Base-by-base conservation (phyloP, 2,329 filamentous ascomycete genomes). In the Calycina herbarum region DNA sequence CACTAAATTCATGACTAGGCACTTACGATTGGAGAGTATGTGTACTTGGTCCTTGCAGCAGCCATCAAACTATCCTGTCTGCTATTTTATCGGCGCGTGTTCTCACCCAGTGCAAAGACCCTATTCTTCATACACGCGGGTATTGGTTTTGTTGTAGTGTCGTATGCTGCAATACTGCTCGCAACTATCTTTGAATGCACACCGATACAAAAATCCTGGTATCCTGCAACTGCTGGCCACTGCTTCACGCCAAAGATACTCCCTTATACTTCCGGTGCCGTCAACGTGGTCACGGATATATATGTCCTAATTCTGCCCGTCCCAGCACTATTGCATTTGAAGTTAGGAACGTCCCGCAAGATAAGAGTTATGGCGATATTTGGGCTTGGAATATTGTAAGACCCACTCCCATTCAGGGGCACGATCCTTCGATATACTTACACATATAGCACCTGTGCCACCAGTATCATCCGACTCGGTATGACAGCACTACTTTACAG, bases 61-160 rank as follows among this genome's bases (percentile, higher is more conserved):
- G 20, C 24, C 17, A 51, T 64, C 27, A 64, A 64, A 29, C 62
- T 64, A 24, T 31, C 62, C 4, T 64, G 62, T 33, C 57, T 64
- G 15, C 38, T 64, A 10, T 64, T 64, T 56, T 64, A 59, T 42
- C 38, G 62, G 29, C 45, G 35, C 17, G 56, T 64, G 15, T 64
- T 64, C 57, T 24, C 27, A 10, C 35, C 62, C 20, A 54, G 40
- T 33, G 27, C n/a, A 10, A 64, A 64, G 29, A 64, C 62, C 4
- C 27, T 59, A 6, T 27, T 33, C 5, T 64, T 64, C 54, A 56
- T 64, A 20, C 59, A 64, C 29, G 57, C 31, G 8, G 62, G 62
- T 8, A 64, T 64, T 20, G 62, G 38, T 7, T 35, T 57, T 15
- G 62, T 64, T 20, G 13, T 38, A 3, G 17, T 38, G 7, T 27